Conservation (phyloP, 2,329 filamentous ascomycete genomes). For the Catunica adiposa region DNA sequence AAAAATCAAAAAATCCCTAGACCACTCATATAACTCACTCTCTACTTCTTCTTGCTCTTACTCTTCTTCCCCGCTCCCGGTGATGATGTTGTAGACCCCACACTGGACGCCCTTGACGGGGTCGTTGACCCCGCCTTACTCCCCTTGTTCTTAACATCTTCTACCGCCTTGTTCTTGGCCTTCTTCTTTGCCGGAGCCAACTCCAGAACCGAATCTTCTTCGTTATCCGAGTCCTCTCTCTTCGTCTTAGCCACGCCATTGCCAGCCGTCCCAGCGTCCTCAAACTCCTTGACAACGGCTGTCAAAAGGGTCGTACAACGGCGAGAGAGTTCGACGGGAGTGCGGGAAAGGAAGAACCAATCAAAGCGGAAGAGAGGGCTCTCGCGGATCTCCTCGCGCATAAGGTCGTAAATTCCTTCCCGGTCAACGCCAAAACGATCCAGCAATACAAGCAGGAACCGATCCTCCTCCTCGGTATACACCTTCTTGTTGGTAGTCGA, state of each 20-base stretch:
- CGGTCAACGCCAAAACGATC: slow-evolving; percentile 86
- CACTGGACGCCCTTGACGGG: slow-evolving; percentile 75
- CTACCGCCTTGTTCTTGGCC: slow-evolving; percentile 80
- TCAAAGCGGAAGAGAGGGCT: slow-evolving; percentile 93
- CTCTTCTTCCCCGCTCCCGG: slow-evolving; percentile 27
- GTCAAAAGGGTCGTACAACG: slow-evolving; percentile 88
- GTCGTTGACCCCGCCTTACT: slow-evolving; percentile 61
- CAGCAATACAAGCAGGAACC: slow-evolving; percentile 83
- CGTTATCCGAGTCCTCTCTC: slow-evolving; percentile 71
- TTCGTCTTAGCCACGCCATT: slow-evolving; percentile 45
- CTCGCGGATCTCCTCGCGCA: slow-evolving; percentile 92
- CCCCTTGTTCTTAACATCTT: slow-evolving; percentile 56
- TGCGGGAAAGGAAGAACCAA: slow-evolving; percentile 97
- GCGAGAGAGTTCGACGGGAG: slow-evolving; percentile 78
- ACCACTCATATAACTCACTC: background rate
- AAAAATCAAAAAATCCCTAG: background rate
- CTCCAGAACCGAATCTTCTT: slow-evolving; percentile 64
- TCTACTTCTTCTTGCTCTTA: slow-evolving; percentile 26
- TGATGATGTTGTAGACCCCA: slow-evolving; percentile 53
- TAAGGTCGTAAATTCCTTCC: slow-evolving; percentile 77
- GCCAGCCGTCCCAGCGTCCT: slow-evolving; percentile 43
- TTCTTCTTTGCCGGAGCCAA: slow-evolving; percentile 88
- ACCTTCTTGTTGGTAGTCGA: slow-evolving; percentile 99
- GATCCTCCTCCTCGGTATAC: slow-evolving; percentile 94
- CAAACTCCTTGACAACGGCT: slow-evolving; percentile 88